These are phyloP conservation scores for Ophiostoma sp. DNA, from an alignment of 2,329 filamentous ascomycete species.

Conservation along the genomic window DNA sequence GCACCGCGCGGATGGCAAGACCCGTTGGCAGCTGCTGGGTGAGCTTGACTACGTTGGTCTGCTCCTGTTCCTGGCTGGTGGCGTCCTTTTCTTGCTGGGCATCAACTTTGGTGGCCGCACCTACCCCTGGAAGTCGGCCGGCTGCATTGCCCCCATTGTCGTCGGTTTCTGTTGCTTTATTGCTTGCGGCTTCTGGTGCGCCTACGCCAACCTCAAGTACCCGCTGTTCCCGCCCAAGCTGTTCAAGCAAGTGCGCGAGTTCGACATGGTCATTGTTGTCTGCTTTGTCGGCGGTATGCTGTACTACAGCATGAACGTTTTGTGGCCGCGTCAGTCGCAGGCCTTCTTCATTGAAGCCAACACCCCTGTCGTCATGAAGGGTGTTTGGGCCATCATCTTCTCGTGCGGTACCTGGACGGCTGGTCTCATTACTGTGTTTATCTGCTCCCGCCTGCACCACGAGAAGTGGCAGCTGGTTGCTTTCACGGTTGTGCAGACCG, in stretches of 20 bases:
- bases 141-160: slow-evolving; percentile 37
- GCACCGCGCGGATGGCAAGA: slow-evolving; percentile 35
- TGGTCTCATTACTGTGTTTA: slow-evolving; percentile 35
- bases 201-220: slow-evolving; percentile 34
- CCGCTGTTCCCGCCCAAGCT: slow-evolving; percentile 37
- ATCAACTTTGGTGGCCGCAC: slow-evolving; percentile 36
- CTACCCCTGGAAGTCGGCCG: slow-evolving; percentile 36
- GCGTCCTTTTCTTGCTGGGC: slow-evolving; percentile 36
- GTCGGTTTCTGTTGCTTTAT: slow-evolving; percentile 36
- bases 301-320: slow-evolving; percentile 38
- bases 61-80: slow-evolving; percentile 34
- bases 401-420: slow-evolving; percentile 37
- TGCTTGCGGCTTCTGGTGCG: slow-evolving; percentile 36
- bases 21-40: slow-evolving; percentile 32
- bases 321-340: slow-evolving; percentile 39
- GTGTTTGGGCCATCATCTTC: slow-evolving; percentile 36
- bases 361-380: slow-evolving; percentile 31
- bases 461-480: slow-evolving; percentile 41
- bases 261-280: slow-evolving; percentile 36
- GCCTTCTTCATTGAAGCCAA: slow-evolving; percentile 44
- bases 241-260: slow-evolving; percentile 32
- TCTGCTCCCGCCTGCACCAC: slow-evolving; percentile 38
- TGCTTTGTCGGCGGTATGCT: slow-evolving; percentile 39
- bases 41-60: slow-evolving; percentile 43
- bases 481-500: slow-evolving; percentile 39